Base-by-base conservation (phyloP, 148 eudicot genomes). In the Chenopodium formosanum region DNA sequence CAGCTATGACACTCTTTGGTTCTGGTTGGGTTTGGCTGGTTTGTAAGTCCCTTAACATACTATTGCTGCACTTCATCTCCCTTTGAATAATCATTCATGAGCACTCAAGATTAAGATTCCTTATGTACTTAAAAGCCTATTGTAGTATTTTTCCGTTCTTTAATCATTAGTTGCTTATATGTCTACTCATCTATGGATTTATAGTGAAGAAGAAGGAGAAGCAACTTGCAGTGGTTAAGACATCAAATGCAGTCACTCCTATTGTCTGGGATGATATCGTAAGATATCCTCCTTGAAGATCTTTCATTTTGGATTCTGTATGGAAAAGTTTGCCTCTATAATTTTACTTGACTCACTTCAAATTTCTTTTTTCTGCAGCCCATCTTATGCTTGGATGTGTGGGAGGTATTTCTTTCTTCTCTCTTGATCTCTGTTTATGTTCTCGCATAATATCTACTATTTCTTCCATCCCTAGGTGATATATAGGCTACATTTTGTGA, bases 1-100 rank as follows among this genome's bases (percentile, higher is more conserved):
- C 97, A 82, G 93, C 94, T 22, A 73, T 92, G 77, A 87, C 97
- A 70, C 79, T 87, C 40, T 93, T 92, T 76, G 98, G 97, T 65
- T 95, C 97, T 78, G 94, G 94, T 79, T 95, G 96, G 94, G 91
- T 95, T 78, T 95, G 98, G 98, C 91, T 95, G 76, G 97, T 93
- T 46, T 88, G 98, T 93, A 91, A 90, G 98, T 91, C 74, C 53
- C 82, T 79, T 80, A 63, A 13, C 6, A 52, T 52, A 50, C 60
- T 10, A 53, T 19, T 25, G 48, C 31, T 62, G 12, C 60, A 22
- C 50, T 74, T 81, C 58, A n/a, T 8, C 70, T 48, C 58, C 31
- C 19, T 60, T 75, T 56, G 48, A 31, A 11, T 27, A 53, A 62
- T 16, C 27, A 60, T 23, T 7, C 62, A 50, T 11, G 22, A 20